Evolutionary conservation across 257 asterid species (phyloP).

Genomic region (Lycium barbarum): DNA sequence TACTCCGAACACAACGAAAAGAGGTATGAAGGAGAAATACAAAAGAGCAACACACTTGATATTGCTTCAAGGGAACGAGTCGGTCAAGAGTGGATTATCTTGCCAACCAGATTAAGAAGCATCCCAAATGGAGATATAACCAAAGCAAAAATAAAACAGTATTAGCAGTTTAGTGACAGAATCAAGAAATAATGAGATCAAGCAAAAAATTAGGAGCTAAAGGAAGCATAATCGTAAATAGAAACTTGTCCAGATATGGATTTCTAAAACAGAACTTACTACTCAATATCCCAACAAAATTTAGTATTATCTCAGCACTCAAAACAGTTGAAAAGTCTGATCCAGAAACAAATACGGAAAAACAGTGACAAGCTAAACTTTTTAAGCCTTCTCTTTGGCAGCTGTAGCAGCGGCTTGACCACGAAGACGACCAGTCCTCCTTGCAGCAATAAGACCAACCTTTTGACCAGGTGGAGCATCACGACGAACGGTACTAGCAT

Average conservation of each 20-base stretch:
- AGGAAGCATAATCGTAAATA: background rate
- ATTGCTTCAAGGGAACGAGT: slow-evolving; percentile 55
- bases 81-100: slow-evolving; percentile 30
- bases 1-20: background rate
- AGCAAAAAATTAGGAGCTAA: background rate
- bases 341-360: background rate
- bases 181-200: background rate
- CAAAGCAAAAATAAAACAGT: background rate
- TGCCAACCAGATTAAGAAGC: slow-evolving; percentile 53
- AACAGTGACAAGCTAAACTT: slow-evolving; percentile 19
- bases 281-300: slow-evolving; percentile 38
- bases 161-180: background rate
- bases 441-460: slow-evolving; percentile 85
- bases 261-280: slow-evolving; percentile 14
- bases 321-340: slow-evolving; percentile 27
- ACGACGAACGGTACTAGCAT: slow-evolving; percentile 79
- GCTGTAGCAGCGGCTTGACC: slow-evolving; percentile 83
- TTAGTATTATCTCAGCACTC: slow-evolving; percentile 39
- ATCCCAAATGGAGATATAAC: background rate
- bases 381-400: slow-evolving; percentile 60
- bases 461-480: slow-evolving; percentile 90
- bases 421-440: slow-evolving; percentile 83
- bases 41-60: slow-evolving; percentile 36
- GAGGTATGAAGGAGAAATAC: slow-evolving; percentile 7
- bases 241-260: slow-evolving; percentile 8